These are phyloP conservation scores for Citrullus colocynthis DNA, from an alignment of 306 rosid genomes.

Conservation along the genomic window DNA sequence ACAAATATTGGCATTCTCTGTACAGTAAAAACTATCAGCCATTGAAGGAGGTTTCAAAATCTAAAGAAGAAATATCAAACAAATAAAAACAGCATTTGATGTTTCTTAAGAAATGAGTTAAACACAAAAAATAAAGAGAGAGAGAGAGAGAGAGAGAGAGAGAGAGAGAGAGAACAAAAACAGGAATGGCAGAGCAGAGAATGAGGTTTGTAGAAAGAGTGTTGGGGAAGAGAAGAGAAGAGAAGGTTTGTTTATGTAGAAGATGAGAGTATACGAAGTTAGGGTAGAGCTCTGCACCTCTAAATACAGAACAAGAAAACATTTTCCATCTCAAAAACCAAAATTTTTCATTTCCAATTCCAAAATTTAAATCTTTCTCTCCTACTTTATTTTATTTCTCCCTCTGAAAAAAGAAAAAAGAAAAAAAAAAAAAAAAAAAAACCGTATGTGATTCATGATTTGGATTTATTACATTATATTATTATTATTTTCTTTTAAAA, in stretches of 20 bases:
- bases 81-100: neutral
- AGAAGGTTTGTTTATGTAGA: neutral
- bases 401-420: too few species aligned
- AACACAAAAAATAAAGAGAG: neutral
- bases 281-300: neutral
- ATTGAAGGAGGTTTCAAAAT: constrained; percentile 25
- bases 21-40: constrained; percentile 37
- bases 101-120: neutral
- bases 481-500: too few species aligned
- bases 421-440: too few species aligned
- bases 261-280: neutral
- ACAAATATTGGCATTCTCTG: constrained; percentile 25
- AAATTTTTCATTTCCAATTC: too few species aligned
- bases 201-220: neutral
- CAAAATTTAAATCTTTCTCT: neutral
- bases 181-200: neutral
- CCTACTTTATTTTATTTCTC: too few species aligned
- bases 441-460: too few species aligned
- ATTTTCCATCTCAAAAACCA: neutral
- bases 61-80: constrained; percentile 15
- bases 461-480: too few species aligned
- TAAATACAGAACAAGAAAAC: neutral
- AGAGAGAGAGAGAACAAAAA: neutral
- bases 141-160: neutral
- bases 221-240: neutral